Evolutionary conservation across 2,329 filamentous ascomycete genomes (phyloP), one percentile per base, ranked within the genome.

Genomic region (Phaeophleospora eucalypticola): DNA sequence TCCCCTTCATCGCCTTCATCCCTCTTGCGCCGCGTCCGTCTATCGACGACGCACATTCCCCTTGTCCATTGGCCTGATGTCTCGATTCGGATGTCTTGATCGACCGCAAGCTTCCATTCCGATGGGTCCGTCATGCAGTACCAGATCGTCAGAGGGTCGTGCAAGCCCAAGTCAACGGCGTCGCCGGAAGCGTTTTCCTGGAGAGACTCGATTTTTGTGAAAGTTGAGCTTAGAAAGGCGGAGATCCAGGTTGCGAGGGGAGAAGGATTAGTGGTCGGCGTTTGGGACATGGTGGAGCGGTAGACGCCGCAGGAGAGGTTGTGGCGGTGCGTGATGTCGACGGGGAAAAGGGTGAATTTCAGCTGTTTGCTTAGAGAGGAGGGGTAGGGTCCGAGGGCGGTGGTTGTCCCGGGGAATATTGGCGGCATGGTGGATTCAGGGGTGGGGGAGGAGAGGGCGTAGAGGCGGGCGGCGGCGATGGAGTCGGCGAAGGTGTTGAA

Each of bases 401-500:
- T 45, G 36, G 61, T 56, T 39, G 61, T 54, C 0, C 59, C 62
- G 9, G 62, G 52, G 14, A 62, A 60, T 79, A 76, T 10, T 0
- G 83, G 81, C 1, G 93, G 89, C 78, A 96, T 87, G 3, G 89
- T 96, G 2, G 83, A 86, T 10, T 76, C 69, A 0, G 93, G 93
- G 27, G 72, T 81, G 2, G 65, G 69, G 9, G 68, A 71, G n/a
- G 73, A 73, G 10, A 77, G 63, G 1, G 74, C 72, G 46, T 74
- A 75, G 27, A 77, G 60, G 36, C 73, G 65, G 1, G 74, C 74
- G 6, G 71, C 68, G 21, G 74, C 73, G 43, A 74, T 60, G 39
- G 68, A 67, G 53, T 98, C 94, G 48, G 93, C 90, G 63, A 89
- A 95, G 47, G 86, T 86, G 73, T 98, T 98, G 79, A 98, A 98